These are phyloP conservation scores for Tetrahymena borealis DNA, from an alignment of 73 alveolate species.

Conservation along the genomic window DNA sequence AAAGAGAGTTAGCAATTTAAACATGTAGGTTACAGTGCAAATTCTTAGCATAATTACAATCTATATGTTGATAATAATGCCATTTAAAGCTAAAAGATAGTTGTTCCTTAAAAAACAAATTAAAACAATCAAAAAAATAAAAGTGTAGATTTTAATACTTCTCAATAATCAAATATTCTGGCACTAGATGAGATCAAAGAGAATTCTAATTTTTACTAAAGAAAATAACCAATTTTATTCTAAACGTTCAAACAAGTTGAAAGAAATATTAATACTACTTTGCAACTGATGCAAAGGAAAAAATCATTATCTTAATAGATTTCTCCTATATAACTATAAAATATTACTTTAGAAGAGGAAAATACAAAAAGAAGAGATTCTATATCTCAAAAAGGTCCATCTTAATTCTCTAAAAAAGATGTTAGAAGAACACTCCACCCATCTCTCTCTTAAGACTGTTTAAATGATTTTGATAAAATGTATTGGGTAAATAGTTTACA, in stretches of 20 bases:
- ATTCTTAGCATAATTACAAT: background rate
- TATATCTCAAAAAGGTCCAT: background rate
- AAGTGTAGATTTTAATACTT: background rate
- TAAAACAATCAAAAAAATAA: background rate
- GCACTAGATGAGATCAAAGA: background rate
- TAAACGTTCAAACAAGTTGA: no score
- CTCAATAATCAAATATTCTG: background rate
- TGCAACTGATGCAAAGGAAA: no score
- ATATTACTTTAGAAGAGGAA: background rate
- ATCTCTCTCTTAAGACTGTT: background rate
- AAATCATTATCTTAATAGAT: no score
- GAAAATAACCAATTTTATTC: background rate
- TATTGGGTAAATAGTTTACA: no score
- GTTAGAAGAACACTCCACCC: background rate
- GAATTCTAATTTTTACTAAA: background rate
- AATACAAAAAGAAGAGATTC: background rate
- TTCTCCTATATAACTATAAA: no score
- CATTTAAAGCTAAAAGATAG: background rate
- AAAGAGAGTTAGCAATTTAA: background rate
- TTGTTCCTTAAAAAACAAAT: background rate
- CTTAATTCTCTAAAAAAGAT: background rate
- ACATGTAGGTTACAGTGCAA: background rate
- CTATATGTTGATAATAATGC: background rate
- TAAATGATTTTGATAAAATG: no score
- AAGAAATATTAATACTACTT: no score